Percentiles rank a stretch among this genome's conserved stretches.
phyloP scores from a whole-genome alignment of 179 eudicot genomes.

The Vitellaria paradoxa region DNA sequence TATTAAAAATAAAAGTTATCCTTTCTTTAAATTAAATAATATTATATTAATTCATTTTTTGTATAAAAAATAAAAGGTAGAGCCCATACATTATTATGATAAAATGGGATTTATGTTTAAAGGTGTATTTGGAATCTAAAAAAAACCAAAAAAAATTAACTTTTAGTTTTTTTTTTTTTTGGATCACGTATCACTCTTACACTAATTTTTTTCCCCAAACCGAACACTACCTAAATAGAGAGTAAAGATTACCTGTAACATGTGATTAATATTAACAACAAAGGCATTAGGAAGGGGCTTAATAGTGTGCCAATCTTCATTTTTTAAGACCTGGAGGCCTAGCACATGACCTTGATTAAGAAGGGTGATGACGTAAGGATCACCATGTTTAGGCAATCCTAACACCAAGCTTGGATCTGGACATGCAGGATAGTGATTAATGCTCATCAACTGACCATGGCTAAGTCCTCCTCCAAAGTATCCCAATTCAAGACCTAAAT shows the following conservation, averaged over 20 bases:
- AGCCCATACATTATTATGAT: too few relatives aligned
- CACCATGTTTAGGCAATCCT: conserved; percentile 51
- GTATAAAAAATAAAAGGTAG: too few relatives aligned
- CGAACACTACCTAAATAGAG: background rate
- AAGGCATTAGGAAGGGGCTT: conserved; percentile 55
- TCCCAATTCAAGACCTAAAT: conserved; percentile 43
- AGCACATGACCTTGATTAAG: conserved; percentile 48
- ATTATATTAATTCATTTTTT: too few relatives aligned
- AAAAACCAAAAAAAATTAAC: too few relatives aligned
- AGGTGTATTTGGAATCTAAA: too few relatives aligned
- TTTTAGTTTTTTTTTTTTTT: too few relatives aligned
- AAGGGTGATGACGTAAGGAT: conserved; percentile 51
- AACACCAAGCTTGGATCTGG: conserved; percentile 50
- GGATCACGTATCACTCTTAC: too few relatives aligned
- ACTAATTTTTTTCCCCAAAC: too few relatives aligned
- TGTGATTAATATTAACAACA: conserved; percentile 56
- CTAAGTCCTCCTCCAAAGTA: conserved; percentile 39
- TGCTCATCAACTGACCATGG: conserved; percentile 40
- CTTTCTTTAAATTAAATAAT: too few relatives aligned
- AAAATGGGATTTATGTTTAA: too few relatives aligned
- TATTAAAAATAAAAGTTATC: too few relatives aligned
- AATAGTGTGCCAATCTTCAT: conserved; percentile 50
- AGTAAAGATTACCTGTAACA: conserved; percentile 31
- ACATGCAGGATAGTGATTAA: conserved; percentile 60
- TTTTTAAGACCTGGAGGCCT: conserved; percentile 55